Conservation (phyloP, 768 basidiomycete species). For the Pholiota molesta region DNA sequence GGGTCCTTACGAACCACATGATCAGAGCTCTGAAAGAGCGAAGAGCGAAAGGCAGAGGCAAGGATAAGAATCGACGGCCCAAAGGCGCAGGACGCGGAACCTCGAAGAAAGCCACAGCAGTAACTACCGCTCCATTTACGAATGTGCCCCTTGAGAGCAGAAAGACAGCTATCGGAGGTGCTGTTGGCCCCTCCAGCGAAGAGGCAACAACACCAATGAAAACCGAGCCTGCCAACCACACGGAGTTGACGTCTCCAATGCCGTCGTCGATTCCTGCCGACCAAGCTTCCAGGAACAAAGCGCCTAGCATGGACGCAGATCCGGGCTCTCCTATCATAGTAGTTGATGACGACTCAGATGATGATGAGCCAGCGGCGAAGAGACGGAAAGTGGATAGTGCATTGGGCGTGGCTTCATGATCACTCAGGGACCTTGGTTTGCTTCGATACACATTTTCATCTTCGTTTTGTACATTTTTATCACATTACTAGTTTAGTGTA, state of each 20-base stretch:
- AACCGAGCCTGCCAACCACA: neutral
- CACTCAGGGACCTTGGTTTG: constrained; percentile 11
- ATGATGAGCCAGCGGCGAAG: constrained; percentile 58
- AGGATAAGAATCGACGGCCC: constrained; percentile 41
- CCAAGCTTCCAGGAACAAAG: constrained; percentile 1
- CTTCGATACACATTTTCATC: constrained; percentile 9
- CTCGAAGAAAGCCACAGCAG: constrained; percentile 29
- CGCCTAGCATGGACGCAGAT: constrained; percentile 32
- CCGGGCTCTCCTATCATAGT: constrained; percentile 59
- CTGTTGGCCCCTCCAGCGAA: constrained; percentile 1
- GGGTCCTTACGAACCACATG: constrained; percentile 82
- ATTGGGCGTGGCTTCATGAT: constrained; percentile 18
- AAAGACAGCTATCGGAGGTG: constrained; percentile 16
- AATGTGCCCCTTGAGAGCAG: constrained; percentile 41
- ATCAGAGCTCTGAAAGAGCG: constrained; percentile 84
- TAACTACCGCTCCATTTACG: constrained; percentile 43
- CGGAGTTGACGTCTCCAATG: constrained; percentile 11
- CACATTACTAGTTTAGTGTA: constrained; percentile 19
- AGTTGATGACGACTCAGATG: constrained; percentile 66
- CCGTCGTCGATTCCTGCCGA: constrained; percentile 7
- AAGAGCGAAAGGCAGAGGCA: constrained; percentile 47
- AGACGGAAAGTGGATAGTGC: constrained; percentile 51
- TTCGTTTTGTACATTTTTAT: constrained; percentile 7
- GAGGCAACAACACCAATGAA: neutral
- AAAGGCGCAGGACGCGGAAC: constrained; percentile 32